These are phyloP conservation scores for Pelargonium myrrhifolium DNA, from an alignment of 441 rosid genomes.

Conservation along the genomic window DNA sequence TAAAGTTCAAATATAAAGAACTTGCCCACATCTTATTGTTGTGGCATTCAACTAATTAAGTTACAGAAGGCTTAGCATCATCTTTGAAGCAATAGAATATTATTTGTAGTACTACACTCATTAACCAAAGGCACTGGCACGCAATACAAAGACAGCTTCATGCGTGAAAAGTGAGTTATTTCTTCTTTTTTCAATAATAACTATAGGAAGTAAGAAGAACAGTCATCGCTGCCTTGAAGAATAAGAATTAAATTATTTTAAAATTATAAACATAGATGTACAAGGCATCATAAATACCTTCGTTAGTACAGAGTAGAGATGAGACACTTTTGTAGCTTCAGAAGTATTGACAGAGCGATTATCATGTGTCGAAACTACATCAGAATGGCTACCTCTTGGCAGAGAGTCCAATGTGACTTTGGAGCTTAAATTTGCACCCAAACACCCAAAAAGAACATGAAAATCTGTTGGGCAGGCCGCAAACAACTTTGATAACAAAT, in stretches of 20 bases:
- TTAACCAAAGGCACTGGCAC: constrained; percentile 5
- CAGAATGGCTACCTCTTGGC: constrained; percentile 24
- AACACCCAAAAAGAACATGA: constrained; percentile 52
- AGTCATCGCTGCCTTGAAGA: not conserved
- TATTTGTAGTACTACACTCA: not conserved
- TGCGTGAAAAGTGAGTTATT: not conserved
- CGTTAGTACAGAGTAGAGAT: constrained; percentile 40
- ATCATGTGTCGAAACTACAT: constrained; percentile 20
- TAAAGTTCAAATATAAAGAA: not conserved
- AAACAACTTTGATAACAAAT: constrained; percentile 50
- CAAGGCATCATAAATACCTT: constrained; percentile 38
- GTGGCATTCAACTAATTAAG: not conserved
- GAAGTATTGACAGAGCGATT: constrained; percentile 27
- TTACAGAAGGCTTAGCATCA: not conserved
- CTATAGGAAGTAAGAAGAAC: not conserved
- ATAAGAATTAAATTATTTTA: not conserved
- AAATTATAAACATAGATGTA: not conserved
- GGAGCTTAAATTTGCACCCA: constrained; percentile 28
- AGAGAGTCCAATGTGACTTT: constrained; percentile 20
- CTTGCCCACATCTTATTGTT: not conserved
- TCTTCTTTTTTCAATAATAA: not conserved
- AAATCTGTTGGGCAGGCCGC: constrained; percentile 54
- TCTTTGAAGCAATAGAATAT: not conserved
- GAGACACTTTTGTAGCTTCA: constrained; percentile 50
- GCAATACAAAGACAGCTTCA: not conserved